Conservation (phyloP, 225 moss, liverwort and hornwort genomes). For the Marchantia polymorpha region DNA sequence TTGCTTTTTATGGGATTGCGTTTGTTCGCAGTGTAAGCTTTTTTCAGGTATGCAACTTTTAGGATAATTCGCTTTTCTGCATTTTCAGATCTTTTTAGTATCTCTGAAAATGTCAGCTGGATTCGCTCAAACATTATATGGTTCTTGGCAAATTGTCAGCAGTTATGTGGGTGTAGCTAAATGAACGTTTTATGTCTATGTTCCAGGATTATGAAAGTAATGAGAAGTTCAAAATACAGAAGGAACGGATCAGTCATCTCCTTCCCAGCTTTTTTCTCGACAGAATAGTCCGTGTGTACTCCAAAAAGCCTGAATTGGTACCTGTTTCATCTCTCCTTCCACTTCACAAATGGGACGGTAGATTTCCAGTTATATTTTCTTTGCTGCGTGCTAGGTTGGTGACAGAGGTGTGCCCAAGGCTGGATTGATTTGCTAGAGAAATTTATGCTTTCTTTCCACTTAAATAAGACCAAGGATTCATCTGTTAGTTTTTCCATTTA, state of each 20-base stretch:
- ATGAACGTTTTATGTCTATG: neutral
- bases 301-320: slow-evolving; percentile 91
- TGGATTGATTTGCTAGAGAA: too few relatives aligned
- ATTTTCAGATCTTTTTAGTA: neutral
- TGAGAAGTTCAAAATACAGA: slow-evolving; percentile 77
- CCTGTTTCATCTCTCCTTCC: neutral
- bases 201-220: slow-evolving; percentile 80
- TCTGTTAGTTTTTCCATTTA: too few relatives aligned
- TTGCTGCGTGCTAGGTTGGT: too few relatives aligned
- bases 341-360: too few relatives aligned
- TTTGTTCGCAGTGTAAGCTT: slow-evolving; percentile 62
- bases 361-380: too few relatives aligned
- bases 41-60: slow-evolving; percentile 55
- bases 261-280: slow-evolving; percentile 70
- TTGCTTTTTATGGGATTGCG: neutral
- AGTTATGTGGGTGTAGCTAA: too few relatives aligned
- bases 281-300: slow-evolving; percentile 81
- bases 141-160: too few relatives aligned
- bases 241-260: slow-evolving; percentile 85
- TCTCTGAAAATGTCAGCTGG: neutral
- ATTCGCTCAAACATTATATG: neutral
- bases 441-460: too few relatives aligned
- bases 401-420: too few relatives aligned
- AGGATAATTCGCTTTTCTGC: neutral
- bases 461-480: too few relatives aligned